Base-by-base conservation (phyloP, 1,139 yeast genomes). In the Lodderomyces parapsilosis region DNA sequence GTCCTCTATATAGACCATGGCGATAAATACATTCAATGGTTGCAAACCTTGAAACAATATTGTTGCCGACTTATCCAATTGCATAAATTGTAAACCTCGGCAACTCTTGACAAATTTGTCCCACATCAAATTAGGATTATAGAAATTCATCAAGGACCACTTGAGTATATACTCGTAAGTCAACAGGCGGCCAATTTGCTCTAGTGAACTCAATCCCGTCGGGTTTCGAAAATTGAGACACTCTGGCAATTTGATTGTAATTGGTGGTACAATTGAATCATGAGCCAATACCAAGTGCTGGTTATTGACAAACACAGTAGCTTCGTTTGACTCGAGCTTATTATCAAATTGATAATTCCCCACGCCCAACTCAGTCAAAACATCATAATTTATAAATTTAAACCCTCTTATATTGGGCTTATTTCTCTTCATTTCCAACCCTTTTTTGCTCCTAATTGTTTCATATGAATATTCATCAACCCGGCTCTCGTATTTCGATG, bases 161-260 rank as follows among this genome's bases (percentile, higher is more conserved):
- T 24, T 36, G 10, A n/a, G 25, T 33, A 38, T 8, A 15, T 32
- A 30, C 19, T 43, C 46, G 3, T 25, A 22, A 14, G 38, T 17
- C 27, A 43, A 19, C 46, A 43, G 46, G 11, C 14, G n/a, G 9
- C 46, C 46, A 30, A 43, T 34, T 11, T 27, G 38, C 18, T 43
- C 38, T 27, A 43, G 33, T 10, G 34, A 35, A 23, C 18, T 39
- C 25, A 28, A 28, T 10, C 37, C 38, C 23, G 46, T 43, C 11
- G 43, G 36, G 31, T 40, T 43, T 9, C 23, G 13, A 18, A 40
- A 43, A 23, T 40, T 43, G n/a, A 20, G 19, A 10, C 41, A 37
- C 15, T 37, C 39, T 3, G 24, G 10, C 4, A 23, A 24, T 11
- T 19, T 34, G 10, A 41, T 34, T 22, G 19, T 22, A 4, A 41